These are phyloP conservation scores for Cordyceps pruinosa DNA, from an alignment of 2,329 filamentous ascomycete genomes.

Conservation along the genomic window DNA sequence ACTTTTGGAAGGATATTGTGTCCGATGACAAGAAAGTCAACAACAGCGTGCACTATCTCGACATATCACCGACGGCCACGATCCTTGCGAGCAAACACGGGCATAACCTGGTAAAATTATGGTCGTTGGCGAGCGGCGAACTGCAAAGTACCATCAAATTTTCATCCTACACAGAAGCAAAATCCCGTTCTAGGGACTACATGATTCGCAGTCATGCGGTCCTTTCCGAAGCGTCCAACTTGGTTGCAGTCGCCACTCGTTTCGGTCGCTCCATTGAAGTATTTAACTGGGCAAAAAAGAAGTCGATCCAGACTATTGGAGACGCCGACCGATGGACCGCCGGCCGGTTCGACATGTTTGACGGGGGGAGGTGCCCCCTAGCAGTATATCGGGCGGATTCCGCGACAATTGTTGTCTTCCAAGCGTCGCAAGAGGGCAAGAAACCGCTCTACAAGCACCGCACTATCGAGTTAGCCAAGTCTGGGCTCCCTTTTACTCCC, in stretches of 20 bases:
- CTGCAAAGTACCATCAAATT: conserved; percentile 46
- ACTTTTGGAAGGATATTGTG: conserved; percentile 19
- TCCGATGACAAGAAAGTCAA: conserved; percentile 24
- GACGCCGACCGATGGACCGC: conserved; percentile 33
- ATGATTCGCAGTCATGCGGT: conserved; percentile 37
- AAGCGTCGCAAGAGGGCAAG: conserved; percentile 23
- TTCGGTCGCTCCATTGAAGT: conserved; percentile 34
- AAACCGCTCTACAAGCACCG: conserved; percentile 31
- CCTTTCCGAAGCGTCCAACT: conserved; percentile 31
- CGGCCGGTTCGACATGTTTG: conserved; percentile 29
- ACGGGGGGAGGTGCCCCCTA: conserved; percentile 26
- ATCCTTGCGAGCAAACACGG: conserved; percentile 31
- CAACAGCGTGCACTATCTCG: conserved; percentile 28
- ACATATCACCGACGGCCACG: conserved; percentile 27
- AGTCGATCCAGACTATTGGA: conserved; percentile 32
- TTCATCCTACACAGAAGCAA: conserved; percentile 32
- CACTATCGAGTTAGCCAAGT: conserved; percentile 28
- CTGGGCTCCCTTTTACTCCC: conserved; percentile 30
- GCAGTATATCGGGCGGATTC: conserved; percentile 29
- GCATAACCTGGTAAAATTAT: conserved; percentile 82
- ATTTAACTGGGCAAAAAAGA: conserved; percentile 33
- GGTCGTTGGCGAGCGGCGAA: conserved; percentile 75
- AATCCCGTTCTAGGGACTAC: conserved; percentile 33
- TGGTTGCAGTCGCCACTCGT: conserved; percentile 32
- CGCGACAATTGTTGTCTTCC: conserved; percentile 28